Conservation (phyloP, 805 yeast species). For the Zygosaccharomyces bisporus region DNA sequence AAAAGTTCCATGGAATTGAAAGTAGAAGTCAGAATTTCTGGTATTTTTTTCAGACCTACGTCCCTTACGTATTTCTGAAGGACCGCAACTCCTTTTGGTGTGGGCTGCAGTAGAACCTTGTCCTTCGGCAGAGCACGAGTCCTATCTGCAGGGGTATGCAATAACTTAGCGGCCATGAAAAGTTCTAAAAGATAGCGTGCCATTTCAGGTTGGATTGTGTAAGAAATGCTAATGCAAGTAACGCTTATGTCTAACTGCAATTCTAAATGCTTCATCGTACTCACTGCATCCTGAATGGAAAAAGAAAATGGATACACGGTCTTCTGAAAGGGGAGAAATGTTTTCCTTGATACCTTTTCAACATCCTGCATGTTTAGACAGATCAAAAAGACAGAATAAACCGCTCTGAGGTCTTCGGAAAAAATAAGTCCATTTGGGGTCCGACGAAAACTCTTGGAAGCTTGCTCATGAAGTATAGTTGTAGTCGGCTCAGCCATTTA, state of each 20-base stretch:
- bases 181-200: conserved; percentile 45
- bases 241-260: conserved; percentile 46
- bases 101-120: conserved; percentile 62
- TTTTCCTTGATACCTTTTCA: conserved; percentile 26
- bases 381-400: conserved; percentile 51
- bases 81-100: conserved; percentile 83
- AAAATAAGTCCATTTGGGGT: conserved; percentile 53
- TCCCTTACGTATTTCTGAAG: conserved; percentile 56
- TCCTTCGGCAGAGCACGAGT: conserved; percentile 50
- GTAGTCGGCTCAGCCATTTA: neutral
- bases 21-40: conserved; percentile 48
- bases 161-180: conserved; percentile 57
- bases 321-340: conserved; percentile 33
- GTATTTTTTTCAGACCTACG: conserved; percentile 48
- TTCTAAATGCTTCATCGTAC: conserved; percentile 46
- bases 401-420: conserved; percentile 55
- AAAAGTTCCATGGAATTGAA: conserved; percentile 73
- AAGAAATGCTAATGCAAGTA: conserved; percentile 53
- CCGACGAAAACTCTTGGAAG: conserved; percentile 44
- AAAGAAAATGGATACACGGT: conserved; percentile 49
- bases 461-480: conserved; percentile 39
- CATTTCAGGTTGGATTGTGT: conserved; percentile 48
- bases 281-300: conserved; percentile 47
- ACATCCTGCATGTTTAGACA: conserved; percentile 40
- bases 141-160: conserved; percentile 74